Evolutionary conservation across 1,139 yeast genomes (phyloP).

Genomic region (Saccharomyces pastorianus): DNA sequence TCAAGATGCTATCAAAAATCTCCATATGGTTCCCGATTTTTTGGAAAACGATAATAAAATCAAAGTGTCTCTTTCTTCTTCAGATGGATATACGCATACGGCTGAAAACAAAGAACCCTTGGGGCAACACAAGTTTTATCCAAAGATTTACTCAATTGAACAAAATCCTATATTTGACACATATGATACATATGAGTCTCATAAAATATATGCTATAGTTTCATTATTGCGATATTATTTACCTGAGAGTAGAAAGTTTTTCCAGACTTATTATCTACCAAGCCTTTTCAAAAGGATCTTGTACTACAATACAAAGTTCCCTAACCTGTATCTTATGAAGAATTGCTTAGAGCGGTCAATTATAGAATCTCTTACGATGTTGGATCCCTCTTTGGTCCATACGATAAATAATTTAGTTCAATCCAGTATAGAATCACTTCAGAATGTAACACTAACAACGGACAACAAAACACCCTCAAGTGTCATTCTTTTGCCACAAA

Average conservation of each 20-base stretch:
- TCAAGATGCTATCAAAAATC: not conserved
- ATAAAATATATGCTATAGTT: not conserved
- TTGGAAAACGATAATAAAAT: not conserved
- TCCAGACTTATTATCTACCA: not conserved
- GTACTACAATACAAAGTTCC: not conserved
- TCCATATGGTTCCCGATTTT: not conserved
- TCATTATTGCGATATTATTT: not conserved
- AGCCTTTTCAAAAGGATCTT: not conserved
- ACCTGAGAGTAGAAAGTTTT: not conserved
- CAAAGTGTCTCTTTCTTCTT: not conserved
- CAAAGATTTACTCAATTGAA: not conserved
- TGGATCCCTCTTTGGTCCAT: not conserved
- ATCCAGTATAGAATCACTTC: not conserved
- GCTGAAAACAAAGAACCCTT: not conserved
- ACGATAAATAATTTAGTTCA: not conserved
- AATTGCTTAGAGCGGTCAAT: not conserved
- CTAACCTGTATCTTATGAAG: not conserved
- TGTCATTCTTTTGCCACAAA: not conserved
- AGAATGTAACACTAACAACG: not conserved
- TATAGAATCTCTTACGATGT: not conserved
- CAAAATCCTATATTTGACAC: not conserved
- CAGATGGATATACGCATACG: not conserved
- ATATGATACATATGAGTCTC: not conserved
- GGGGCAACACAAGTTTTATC: not conserved
- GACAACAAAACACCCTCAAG: not conserved